phyloP scores from a whole-genome alignment of 371 early-diverging fungal species.

The Lichtheimia hyalospora region DNA sequence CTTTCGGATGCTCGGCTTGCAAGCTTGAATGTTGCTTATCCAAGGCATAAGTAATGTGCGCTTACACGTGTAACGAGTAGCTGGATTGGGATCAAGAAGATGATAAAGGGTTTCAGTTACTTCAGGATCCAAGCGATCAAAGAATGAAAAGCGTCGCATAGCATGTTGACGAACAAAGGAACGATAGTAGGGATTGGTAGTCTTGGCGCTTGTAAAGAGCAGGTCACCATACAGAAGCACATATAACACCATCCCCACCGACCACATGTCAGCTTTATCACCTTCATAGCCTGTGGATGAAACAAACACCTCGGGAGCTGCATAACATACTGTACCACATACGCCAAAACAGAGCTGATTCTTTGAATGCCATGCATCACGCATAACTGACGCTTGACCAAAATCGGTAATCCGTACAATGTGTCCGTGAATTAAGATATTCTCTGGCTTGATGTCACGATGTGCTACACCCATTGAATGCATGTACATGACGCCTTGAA shows the following conservation, averaged over 20 bases:
- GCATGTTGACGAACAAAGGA: slow-evolving; percentile 45
- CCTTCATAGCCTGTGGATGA: slow-evolving; percentile 66
- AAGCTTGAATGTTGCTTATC: background rate
- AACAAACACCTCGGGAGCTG: slow-evolving; percentile 75
- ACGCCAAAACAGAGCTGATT: slow-evolving; percentile 71
- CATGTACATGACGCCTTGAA: slow-evolving; percentile 79
- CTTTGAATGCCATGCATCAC: slow-evolving; percentile 71
- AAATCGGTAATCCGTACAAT: slow-evolving; percentile 87
- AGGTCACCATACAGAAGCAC: slow-evolving; percentile 78
- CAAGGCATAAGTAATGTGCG: slow-evolving; percentile 43
- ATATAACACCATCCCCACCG: slow-evolving; percentile 77
- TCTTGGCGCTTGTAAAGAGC: slow-evolving; percentile 52
- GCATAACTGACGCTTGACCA: slow-evolving; percentile 90
- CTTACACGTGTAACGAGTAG: slow-evolving; percentile 61
- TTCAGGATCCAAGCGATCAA: slow-evolving; percentile 56
- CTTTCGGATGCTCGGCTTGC: background rate
- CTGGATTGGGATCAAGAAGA: slow-evolving; percentile 82
- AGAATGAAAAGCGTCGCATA: slow-evolving; percentile 54
- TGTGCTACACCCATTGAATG: slow-evolving; percentile 54
- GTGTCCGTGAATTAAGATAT: slow-evolving; percentile 35
- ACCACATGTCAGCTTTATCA: slow-evolving; percentile 79
- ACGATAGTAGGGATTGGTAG: slow-evolving; percentile 61
- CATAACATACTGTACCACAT: slow-evolving; percentile 85
- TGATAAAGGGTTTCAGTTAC: slow-evolving; percentile 62
- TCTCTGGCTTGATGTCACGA: slow-evolving; percentile 71